Evolutionary conservation across 2,329 filamentous ascomycete genomes (phyloP), one percentile per base, ranked within the genome.

Genomic region (Alternaria novae-zelandiae): DNA sequence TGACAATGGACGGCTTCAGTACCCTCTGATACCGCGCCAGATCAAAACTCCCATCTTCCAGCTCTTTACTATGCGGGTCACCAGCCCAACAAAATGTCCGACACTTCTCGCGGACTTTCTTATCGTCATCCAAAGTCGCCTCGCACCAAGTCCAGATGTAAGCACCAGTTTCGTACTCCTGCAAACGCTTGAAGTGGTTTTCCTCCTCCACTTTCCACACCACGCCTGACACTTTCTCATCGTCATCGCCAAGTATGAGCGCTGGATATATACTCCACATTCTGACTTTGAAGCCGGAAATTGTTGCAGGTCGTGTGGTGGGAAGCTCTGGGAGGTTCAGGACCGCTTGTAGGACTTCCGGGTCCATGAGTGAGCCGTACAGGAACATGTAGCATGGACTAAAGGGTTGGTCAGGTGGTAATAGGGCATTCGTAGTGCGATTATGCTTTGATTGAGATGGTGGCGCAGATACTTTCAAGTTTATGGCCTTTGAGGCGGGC

Each of bases 231-330:
- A 74, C 70, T 2, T 43, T 54, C 8, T 59, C 59, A 54, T 41
- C 51, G 8, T 8, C 8, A 17, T 26, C n/a, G 66, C 62, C 13
- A 26, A 26, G 26, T 61, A 61, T 46, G 4, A 61, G 11, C 4
- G 59, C 32, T 51, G 76, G 76, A 68, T 79, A 79, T 56, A 74
- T 75, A 28, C 75, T 72, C 74, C 73, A 79, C 70, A 79, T 72
- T 56, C 70, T 77, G 47, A 74, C 63, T 13, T 44, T 20, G 58
- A 74, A 78, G 9, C 74, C 72, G 32, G 58, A 59, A 36, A 78
- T 71, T 11, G 53, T 71, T 23, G 67, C 71, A 17, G 61, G 55
- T 54, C 61, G 65, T 57, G 70, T 68, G n/a, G 51, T 61, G 6
- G 70, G 74, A 10, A 61, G 61, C 43, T 72, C 59, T 7, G 65